Base-by-base conservation (phyloP, 1,284 basidiomycete genomes). In the Pisolithus thermaeus region DNA sequence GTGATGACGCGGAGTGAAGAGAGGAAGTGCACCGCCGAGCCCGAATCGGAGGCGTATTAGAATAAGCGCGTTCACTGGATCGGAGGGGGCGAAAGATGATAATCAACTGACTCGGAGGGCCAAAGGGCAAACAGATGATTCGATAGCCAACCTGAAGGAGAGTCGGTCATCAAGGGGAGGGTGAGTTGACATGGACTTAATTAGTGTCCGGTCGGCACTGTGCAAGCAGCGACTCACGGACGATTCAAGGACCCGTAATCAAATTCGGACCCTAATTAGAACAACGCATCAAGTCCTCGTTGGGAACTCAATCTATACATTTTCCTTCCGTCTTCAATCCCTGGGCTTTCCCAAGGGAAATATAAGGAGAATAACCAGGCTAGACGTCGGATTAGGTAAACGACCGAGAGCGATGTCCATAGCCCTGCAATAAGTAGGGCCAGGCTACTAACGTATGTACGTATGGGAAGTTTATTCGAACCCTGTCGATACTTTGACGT, bases 71-170 rank as follows among this genome's bases (percentile, higher is more conserved):
- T 35, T 54, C 55, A 56, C 65, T 55, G 53, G 50, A 50, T 63
- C 62, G 59, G 57, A 61, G 56, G 60, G 56, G 64, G 67, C 57
- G 67, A 66, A 59, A 67, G 64, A 14, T 4, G 32, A 14, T 35
- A 61, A 58, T 56, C 23, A 45, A 27, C 27, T 43, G 32, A 41
- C 49, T 23, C 38, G 59, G 50, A 55, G 52, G 64, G 56, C 59
- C 41, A 46, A 64, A 38, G 59, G 57, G 51, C 66, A 63, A 67
- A 66, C 63, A 63, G 62, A 42, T 53, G 51, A 58, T 56, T 43
- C 49, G 47, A 41, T 37, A 46, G 58, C 47, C 58, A 52, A 42
- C 38, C 59, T 8, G 41, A 43, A 43, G 42, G 42, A 1, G 42
- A 40, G 30, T 35, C 35, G 51, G 46, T 49, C 61, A 38, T 56